Evolutionary conservation across 768 basidiomycete species (phyloP).

Genomic region (Cantharellus cinnabarinus): DNA sequence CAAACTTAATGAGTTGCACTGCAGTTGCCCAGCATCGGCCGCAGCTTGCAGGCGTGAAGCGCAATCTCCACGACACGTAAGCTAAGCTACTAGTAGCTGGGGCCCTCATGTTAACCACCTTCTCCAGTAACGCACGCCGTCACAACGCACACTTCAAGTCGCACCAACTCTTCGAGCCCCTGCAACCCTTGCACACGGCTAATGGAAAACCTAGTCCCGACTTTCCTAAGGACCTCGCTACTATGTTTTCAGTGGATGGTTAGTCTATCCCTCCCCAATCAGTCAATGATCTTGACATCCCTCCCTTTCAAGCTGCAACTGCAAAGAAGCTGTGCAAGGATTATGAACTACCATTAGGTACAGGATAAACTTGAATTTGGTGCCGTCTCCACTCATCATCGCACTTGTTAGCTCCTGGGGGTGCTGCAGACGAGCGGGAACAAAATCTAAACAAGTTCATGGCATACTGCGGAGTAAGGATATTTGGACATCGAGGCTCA

Average conservation of each 20-base stretch:
- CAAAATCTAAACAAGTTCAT: slow-evolving; percentile 35
- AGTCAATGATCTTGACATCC: background rate
- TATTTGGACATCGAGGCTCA: too few relatives aligned
- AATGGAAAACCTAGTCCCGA: slow-evolving; percentile 28
- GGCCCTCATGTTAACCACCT: background rate
- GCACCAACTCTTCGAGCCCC: slow-evolving; percentile 23
- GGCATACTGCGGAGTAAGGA: slow-evolving; percentile 9
- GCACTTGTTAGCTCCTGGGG: background rate
- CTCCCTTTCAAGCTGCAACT: slow-evolving; percentile 19
- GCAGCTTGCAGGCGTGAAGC: slow-evolving; percentile 26
- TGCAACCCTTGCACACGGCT: slow-evolving; percentile 26
- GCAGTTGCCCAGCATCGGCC: slow-evolving; percentile 19
- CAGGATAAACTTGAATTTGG: background rate
- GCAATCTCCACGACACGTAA: slow-evolving; percentile 29
- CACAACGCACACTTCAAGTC: slow-evolving; percentile 22
- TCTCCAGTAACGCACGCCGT: slow-evolving; percentile 26
- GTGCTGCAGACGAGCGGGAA: slow-evolving; percentile 20
- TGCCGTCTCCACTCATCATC: background rate
- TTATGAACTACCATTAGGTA: slow-evolving; percentile 23
- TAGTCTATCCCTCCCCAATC: slow-evolving; percentile 9
- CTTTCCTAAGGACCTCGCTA: slow-evolving; percentile 31
- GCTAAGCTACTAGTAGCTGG: slow-evolving; percentile 7
- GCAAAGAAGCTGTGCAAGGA: slow-evolving; percentile 26
- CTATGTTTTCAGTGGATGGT: slow-evolving; percentile 35
- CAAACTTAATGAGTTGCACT: background rate